Conservation (phyloP, 2,329 filamentous ascomycete genomes). For the Neonectria hederae region DNA sequence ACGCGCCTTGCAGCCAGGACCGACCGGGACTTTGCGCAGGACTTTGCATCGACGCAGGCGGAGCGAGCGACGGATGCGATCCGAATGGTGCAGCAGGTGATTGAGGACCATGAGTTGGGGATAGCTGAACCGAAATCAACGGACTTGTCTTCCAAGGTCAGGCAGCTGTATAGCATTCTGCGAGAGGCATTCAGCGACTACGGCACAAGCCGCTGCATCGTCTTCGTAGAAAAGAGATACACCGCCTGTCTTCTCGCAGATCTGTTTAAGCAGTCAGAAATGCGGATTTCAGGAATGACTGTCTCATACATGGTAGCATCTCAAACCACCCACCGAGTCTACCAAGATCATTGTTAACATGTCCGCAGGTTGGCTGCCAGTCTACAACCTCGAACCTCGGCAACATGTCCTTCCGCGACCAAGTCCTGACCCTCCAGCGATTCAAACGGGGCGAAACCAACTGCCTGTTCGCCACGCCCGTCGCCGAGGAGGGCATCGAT, state of each 20-base stretch:
- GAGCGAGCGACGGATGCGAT: conserved; percentile 66
- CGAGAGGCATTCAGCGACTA: conserved; percentile 71
- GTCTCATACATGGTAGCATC: conserved; percentile 67
- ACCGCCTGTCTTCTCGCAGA: conserved; percentile 79
- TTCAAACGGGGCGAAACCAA: conserved; percentile 69
- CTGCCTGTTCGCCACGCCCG: conserved; percentile 73
- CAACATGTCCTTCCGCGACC: conserved; percentile 75
- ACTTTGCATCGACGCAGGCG: conserved; percentile 27
- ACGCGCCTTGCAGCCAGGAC: conserved; percentile 68
- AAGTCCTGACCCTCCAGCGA: conserved; percentile 76
- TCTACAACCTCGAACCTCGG: conserved; percentile 57
- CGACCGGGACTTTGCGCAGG: conserved; percentile 48
- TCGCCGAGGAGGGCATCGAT: conserved; percentile 74
- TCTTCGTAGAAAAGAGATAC: conserved; percentile 84
- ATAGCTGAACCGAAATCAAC: conserved; percentile 42
- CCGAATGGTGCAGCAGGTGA: conserved; percentile 64
- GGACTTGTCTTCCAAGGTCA: conserved; percentile 78
- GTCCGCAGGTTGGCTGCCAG: conserved; percentile 44
- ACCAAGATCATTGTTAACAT: not conserved
- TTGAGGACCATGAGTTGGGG: conserved; percentile 61
- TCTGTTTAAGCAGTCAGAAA: conserved; percentile 66
- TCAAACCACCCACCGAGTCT: conserved; percentile 27
- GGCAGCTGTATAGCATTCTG: conserved; percentile 69
- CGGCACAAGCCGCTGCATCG: conserved; percentile 69
- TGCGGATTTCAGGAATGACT: conserved; percentile 67